These are phyloP conservation scores for Parietichytrium sp. DNA, from an alignment of 108 stramenopile genomes.

Conservation along the genomic window DNA sequence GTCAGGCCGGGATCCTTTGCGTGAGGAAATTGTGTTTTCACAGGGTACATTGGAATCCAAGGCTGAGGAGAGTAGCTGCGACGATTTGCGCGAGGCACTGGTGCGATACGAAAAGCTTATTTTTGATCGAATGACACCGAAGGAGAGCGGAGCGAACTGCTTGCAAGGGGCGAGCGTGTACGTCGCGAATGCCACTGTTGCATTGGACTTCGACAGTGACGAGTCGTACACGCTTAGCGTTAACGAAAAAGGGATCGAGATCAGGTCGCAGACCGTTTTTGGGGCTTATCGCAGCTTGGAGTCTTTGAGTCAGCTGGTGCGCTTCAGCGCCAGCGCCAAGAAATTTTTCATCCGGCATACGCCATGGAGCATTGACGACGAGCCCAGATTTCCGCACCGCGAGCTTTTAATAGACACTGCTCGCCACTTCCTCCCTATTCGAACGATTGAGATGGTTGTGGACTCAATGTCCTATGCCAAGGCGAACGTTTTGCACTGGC, in stretches of 20 bases:
- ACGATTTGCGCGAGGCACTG: no score
- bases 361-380: slow-evolving; percentile 58
- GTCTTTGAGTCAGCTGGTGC: slow-evolving; percentile 64
- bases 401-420: slow-evolving; percentile 74
- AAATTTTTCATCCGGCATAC: slow-evolving; percentile 39
- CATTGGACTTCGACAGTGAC: slow-evolving; percentile 60
- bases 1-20: no score
- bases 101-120: no score
- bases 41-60: no score
- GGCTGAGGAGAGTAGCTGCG: no score
- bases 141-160: no score
- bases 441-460: slow-evolving; percentile 62
- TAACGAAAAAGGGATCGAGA: background rate
- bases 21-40: no score
- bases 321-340: slow-evolving; percentile 37
- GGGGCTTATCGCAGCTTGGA: slow-evolving; percentile 65
- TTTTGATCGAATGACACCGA: no score
- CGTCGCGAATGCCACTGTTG: background rate
- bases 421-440: slow-evolving; percentile 71
- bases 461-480: slow-evolving; percentile 69
- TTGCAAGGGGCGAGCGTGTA: no score
- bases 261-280: slow-evolving; percentile 47
- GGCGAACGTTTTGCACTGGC: slow-evolving; percentile 78
- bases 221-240: slow-evolving; percentile 75
- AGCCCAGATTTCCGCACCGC: slow-evolving; percentile 67